Conservation (phyloP, 176 grass and related monocot genomes). For the Triticum urartu region DNA sequence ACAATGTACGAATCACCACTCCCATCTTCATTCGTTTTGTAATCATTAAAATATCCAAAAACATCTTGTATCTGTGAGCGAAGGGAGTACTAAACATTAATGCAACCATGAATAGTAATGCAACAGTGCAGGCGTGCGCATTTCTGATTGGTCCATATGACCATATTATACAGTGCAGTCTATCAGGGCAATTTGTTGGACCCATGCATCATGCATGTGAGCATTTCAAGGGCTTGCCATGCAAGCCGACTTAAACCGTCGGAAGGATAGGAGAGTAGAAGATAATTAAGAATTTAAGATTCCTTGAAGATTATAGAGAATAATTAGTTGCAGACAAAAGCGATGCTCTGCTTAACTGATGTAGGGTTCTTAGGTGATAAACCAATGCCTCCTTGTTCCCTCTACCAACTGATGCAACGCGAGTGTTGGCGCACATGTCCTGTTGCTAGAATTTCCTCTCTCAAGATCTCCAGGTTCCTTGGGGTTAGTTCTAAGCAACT, state of each 20-base stretch:
- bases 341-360: slow-evolving; percentile 7
- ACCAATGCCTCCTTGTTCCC: not conserved
- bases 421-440: not conserved
- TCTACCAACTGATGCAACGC: not conserved
- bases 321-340: not conserved
- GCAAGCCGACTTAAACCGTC: not conserved
- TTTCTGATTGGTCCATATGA: too few relatives aligned
- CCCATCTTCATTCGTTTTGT: too few relatives aligned
- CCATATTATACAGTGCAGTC: too few relatives aligned
- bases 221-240: not conserved
- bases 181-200: not conserved
- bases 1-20: too few relatives aligned
- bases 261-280: not conserved
- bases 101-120: too few relatives aligned
- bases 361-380: slow-evolving; percentile 34
- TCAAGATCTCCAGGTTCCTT: not conserved
- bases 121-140: too few relatives aligned
- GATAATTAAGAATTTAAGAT: not conserved
- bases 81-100: too few relatives aligned
- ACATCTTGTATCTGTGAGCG: too few relatives aligned
- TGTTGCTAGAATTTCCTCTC: too few relatives aligned
- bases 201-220: slow-evolving; percentile 17
- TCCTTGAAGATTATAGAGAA: not conserved
- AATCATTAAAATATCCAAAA: too few relatives aligned
- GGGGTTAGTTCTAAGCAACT: not conserved